A percentile compares a stretch with the other conserved stretches of the same genome.
Conservation (phyloP, 106 monocot genomes). For the Allium cepa region DNA sequence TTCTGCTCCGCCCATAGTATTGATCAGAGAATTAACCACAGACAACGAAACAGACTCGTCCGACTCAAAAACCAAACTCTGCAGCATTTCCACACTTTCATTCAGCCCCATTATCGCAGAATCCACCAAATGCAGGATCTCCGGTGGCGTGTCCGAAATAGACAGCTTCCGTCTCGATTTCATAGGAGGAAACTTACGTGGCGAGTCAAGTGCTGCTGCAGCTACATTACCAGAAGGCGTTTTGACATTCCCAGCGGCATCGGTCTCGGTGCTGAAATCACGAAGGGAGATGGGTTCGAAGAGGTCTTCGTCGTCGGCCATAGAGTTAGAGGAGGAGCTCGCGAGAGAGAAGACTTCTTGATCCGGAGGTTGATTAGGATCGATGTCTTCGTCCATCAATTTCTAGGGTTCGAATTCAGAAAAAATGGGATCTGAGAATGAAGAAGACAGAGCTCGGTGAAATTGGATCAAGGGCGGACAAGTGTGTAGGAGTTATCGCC, state of each 20-base stretch:
- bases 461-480: too few relatives aligned
- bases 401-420: too few relatives aligned
- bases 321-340: conserved; percentile 35
- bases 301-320: conserved; percentile 42
- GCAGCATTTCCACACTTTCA: conserved; percentile 45
- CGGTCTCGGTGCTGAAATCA: conserved; percentile 31
- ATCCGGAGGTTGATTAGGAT: neutral
- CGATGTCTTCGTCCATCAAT: too few relatives aligned
- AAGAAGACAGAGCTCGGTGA: too few relatives aligned
- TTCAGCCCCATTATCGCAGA: conserved; percentile 69
- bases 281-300: conserved; percentile 74
- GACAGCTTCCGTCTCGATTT: conserved; percentile 23
- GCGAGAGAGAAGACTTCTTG: conserved; percentile 22
- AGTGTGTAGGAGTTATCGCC: too few relatives aligned
- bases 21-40: conserved; percentile 76
- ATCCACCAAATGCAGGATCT: conserved; percentile 69
- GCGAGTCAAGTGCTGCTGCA: conserved; percentile 9
- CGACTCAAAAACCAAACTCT: conserved; percentile 15
- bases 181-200: conserved; percentile 18
- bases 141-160: conserved; percentile 55
- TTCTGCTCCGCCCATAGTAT: conserved; percentile 77
- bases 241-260: neutral
- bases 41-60: conserved; percentile 26
- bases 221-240: conserved; percentile 9
- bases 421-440: too few relatives aligned